Conservation (phyloP, 352 stramenopile species). For the Globisporangium takayamanum region DNA sequence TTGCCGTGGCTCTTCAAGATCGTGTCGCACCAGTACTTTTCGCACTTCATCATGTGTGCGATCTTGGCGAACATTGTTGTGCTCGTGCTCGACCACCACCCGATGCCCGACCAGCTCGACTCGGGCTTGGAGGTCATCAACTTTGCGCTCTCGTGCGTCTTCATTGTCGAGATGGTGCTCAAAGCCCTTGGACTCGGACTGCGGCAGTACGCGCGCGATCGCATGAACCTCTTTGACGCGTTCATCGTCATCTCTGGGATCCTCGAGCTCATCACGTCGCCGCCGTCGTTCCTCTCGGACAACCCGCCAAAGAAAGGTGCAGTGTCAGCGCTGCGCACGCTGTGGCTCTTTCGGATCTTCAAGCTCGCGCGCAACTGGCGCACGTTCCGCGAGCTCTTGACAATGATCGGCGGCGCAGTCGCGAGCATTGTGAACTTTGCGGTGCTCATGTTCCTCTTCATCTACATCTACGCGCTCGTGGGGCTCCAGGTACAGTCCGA, state of each 20-base stretch:
- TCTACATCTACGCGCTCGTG: conserved; percentile 92
- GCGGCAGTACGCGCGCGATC: conserved; percentile 60
- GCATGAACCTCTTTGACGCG: conserved; percentile 83
- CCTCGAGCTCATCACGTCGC: conserved; percentile 57
- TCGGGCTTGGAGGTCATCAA: conserved; percentile 71
- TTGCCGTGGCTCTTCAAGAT: conserved; percentile 43
- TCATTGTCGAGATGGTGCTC: conserved; percentile 69
- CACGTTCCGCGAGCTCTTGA: conserved; percentile 87
- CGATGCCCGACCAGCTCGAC: conserved; percentile 47
- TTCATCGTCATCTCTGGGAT: conserved; percentile 81
- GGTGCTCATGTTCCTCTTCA: conserved; percentile 92
- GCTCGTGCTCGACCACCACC: conserved; percentile 78
- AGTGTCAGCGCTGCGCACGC: conserved; percentile 82
- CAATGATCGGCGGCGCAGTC: conserved; percentile 88
- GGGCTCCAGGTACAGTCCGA: conserved; percentile 59
- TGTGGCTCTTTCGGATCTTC: conserved; percentile 91
- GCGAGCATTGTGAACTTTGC: conserved; percentile 92
- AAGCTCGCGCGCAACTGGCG: conserved; percentile 93
- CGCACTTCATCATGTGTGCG: conserved; percentile 53
- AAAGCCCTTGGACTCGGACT: conserved; percentile 84
- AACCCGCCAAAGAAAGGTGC: conserved; percentile 48
- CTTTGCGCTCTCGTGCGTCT: conserved; percentile 70
- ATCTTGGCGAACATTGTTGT: conserved; percentile 85
- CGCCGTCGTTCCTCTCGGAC: conserved; percentile 63
- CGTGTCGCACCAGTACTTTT: conserved; percentile 56